phyloP scores from a whole-genome alignment of 805 yeast genomes.

The Starmerella stigmatis region DNA sequence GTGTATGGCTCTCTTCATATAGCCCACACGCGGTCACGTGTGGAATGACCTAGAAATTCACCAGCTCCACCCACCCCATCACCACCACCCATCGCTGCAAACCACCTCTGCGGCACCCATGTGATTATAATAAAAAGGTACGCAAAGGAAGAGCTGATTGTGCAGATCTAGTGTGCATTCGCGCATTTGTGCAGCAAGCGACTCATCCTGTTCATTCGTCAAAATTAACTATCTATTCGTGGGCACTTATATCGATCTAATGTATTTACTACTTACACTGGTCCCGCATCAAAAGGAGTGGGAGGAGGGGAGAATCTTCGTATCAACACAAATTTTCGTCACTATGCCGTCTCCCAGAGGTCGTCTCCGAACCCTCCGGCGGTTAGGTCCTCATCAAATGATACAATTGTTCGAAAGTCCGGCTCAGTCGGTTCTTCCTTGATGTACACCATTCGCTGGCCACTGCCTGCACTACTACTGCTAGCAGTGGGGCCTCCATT shows the following conservation, averaged over 20 bases:
- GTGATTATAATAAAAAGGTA: not conserved
- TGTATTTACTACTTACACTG: not conserved
- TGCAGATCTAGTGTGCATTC: no score
- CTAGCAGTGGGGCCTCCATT: not conserved
- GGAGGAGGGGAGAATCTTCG: no score
- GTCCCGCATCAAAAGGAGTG: no score
- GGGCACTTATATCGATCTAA: not conserved
- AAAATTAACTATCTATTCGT: slow-evolving; percentile 3
- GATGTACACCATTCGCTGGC: slow-evolving; percentile 1
- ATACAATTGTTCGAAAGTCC: slow-evolving; percentile 2
- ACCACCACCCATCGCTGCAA: no score
- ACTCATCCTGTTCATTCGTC: no score
- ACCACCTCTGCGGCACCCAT: not conserved
- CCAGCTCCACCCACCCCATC: not conserved
- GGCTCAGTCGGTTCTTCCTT: slow-evolving; percentile 4
- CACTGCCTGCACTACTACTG: not conserved
- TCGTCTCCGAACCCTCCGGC: slow-evolving; percentile 1
- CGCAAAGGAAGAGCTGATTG: no score
- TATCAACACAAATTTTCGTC: no score
- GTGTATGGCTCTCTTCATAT: slow-evolving; percentile 11
- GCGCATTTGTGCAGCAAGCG: no score
- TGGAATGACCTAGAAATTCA: slow-evolving; percentile 9
- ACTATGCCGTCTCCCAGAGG: not conserved
- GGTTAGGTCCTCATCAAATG: slow-evolving; percentile 5
- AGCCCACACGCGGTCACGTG: slow-evolving; percentile 3